These are phyloP conservation scores for Metschnikowia colocasiae DNA, from an alignment of 805 yeast genomes.

Conservation along the genomic window DNA sequence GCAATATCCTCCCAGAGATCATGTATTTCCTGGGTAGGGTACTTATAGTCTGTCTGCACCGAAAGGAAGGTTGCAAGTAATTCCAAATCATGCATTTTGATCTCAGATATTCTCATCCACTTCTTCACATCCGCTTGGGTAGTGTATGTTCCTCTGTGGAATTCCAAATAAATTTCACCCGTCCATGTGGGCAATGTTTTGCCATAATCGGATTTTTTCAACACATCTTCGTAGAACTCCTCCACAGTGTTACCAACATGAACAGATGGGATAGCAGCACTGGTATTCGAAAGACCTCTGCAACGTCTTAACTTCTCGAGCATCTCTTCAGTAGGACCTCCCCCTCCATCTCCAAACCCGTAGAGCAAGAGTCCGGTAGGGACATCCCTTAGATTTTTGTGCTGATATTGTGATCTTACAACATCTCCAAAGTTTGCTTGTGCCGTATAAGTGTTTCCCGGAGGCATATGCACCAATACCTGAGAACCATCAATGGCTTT, in stretches of 20 bases:
- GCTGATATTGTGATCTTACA: slow-evolving; percentile 70
- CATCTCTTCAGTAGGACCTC: slow-evolving; percentile 95
- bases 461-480: slow-evolving; percentile 96
- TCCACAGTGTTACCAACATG: slow-evolving; percentile 76
- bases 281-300: slow-evolving; percentile 79
- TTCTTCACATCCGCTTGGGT: slow-evolving; percentile 85
- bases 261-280: slow-evolving; percentile 77
- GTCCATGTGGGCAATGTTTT: slow-evolving; percentile 75
- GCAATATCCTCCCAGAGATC: slow-evolving; percentile 84
- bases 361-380: slow-evolving; percentile 78
- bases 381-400: slow-evolving; percentile 76
- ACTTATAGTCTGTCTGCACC: slow-evolving; percentile 48
- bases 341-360: slow-evolving; percentile 98
- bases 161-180: slow-evolving; percentile 92
- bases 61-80: slow-evolving; percentile 77
- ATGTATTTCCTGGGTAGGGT: slow-evolving; percentile 68
- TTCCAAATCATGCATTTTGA: slow-evolving; percentile 81
- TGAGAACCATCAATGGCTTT: slow-evolving; percentile 92
- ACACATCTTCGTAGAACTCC: slow-evolving; percentile 68
- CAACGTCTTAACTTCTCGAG: slow-evolving; percentile 87
- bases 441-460: slow-evolving; percentile 93
- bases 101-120: slow-evolving; percentile 72
- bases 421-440: slow-evolving; percentile 92
- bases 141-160: slow-evolving; percentile 96
- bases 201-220: slow-evolving; percentile 63